These are phyloP conservation scores for Naumovozyma dairenensis DNA, from an alignment of 805 yeast genomes.

Conservation along the genomic window DNA sequence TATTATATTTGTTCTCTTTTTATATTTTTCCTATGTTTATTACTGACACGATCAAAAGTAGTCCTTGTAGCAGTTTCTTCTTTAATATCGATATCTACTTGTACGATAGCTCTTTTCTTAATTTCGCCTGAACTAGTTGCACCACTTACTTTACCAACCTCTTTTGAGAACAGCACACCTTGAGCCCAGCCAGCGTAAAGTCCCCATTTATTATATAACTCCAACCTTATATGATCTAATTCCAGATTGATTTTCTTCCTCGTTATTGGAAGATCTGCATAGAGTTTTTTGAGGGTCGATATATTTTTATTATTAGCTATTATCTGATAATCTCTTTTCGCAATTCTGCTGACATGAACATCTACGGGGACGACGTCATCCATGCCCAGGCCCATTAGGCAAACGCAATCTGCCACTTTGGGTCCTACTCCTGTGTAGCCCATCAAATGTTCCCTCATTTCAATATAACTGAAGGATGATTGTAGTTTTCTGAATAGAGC, in stretches of 20 bases:
- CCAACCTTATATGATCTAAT: constrained; percentile 41
- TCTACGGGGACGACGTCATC: constrained; percentile 89
- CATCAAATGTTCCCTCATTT: constrained; percentile 34
- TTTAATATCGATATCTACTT: constrained; percentile 4
- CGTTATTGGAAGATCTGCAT: constrained; percentile 18
- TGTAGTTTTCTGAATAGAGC: constrained; percentile 29
- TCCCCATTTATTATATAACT: constrained; percentile 70
- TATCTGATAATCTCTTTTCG: constrained; percentile 67
- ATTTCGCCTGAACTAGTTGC: constrained; percentile 32
- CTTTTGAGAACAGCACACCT: constrained; percentile 83
- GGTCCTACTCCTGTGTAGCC: constrained; percentile 88
- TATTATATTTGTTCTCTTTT: neutral
- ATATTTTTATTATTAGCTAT: constrained; percentile 25
- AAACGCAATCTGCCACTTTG: constrained; percentile 94
- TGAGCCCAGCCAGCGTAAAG: constrained; percentile 98
- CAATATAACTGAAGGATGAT: constrained; percentile 34
- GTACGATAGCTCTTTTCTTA: constrained; percentile 11
- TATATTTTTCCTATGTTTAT: neutral
- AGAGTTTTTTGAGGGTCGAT: constrained; percentile 22
- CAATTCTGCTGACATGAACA: constrained; percentile 89
- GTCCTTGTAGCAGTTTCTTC: constrained; percentile 1
- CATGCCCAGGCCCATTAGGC: constrained; percentile 57
- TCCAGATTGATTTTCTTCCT: constrained; percentile 27
- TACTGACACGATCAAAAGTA: neutral
- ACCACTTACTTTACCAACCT: constrained; percentile 68